Evolutionary conservation across 495 filamentous ascomycete genomes (phyloP).

Genomic region (Trichoderma gamsii): DNA sequence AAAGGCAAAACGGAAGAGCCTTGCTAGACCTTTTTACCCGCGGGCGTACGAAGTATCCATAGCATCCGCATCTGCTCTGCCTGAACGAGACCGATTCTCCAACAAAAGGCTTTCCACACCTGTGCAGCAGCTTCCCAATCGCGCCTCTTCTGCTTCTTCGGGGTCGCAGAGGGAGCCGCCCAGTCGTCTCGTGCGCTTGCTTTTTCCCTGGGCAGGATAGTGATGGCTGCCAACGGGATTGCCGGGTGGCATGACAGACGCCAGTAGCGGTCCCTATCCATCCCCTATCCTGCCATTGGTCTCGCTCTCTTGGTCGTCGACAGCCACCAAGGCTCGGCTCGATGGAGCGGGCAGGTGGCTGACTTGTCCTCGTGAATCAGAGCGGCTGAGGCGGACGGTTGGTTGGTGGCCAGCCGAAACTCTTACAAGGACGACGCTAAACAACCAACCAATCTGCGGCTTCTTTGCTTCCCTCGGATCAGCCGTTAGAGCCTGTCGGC

Average conservation of each 20-base stretch:
- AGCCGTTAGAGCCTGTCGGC: not conserved
- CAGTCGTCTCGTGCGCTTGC: not conserved
- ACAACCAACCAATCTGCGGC: constrained; percentile 1
- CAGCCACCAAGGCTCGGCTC: not conserved
- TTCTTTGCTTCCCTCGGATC: not conserved
- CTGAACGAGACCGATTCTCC: not conserved
- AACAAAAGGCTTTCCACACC: not conserved
- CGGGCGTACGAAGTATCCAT: constrained; percentile 5
- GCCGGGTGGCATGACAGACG: constrained; percentile 5
- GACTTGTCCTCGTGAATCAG: constrained; percentile 12
- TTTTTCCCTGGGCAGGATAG: not conserved
- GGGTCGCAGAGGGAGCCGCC: not conserved
- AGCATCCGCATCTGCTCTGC: not conserved
- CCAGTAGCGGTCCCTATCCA: not conserved
- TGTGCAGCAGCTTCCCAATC: not conserved
- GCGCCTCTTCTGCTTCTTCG: not conserved
- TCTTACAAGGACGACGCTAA: constrained; percentile 5
- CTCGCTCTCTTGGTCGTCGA: constrained; percentile 4
- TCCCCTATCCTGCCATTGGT: constrained; percentile 4
- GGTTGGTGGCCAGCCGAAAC: constrained; percentile 7
- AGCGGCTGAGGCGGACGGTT: constrained; percentile 9
- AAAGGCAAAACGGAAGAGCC: constrained; percentile 4
- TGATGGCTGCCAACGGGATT: not conserved
- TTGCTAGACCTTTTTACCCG: not conserved
- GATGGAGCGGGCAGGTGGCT: constrained; percentile 8